These are phyloP conservation scores for Colletotrichum tamarilloi DNA, from an alignment of 2,329 filamentous ascomycete species.

Conservation along the genomic window DNA sequence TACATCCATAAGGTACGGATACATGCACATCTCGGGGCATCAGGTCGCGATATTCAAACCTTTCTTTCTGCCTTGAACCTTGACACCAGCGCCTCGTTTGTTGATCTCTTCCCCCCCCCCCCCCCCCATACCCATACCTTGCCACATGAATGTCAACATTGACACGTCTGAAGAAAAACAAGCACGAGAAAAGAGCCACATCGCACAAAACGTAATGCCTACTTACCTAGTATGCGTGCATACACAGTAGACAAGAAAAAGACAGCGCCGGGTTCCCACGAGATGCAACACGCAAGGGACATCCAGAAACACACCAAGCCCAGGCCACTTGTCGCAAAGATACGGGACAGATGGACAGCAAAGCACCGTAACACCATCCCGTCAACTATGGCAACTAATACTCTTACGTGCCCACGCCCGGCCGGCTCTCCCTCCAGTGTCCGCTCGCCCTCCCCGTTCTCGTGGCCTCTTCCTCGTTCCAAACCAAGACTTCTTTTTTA, in stretches of 20 bases:
- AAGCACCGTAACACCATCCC: not conserved
- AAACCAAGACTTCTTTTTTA: no score
- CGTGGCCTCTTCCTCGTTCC: not conserved
- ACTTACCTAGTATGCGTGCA: no score
- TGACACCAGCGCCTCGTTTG: not conserved
- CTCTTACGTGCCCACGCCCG: not conserved
- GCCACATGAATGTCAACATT: not conserved
- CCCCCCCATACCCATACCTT: not conserved
- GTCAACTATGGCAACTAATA: not conserved
- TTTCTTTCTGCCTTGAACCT: not conserved
- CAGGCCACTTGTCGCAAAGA: not conserved
- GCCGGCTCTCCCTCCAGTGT: not conserved
- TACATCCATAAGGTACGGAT: not conserved
- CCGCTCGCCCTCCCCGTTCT: not conserved
- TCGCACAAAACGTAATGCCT: not conserved
- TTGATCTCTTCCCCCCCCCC: not conserved
- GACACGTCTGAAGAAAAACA: slow-evolving; percentile 1
- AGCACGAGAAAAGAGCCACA: not conserved
- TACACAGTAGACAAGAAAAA: not conserved
- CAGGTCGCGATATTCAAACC: not conserved
- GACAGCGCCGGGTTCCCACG: not conserved
- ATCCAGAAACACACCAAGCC: not conserved
- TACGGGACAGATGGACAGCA: not conserved
- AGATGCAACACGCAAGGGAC: not conserved
- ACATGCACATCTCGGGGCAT: not conserved